Conservation (phyloP, 257 asterid species). For the Linaria vulgaris region DNA sequence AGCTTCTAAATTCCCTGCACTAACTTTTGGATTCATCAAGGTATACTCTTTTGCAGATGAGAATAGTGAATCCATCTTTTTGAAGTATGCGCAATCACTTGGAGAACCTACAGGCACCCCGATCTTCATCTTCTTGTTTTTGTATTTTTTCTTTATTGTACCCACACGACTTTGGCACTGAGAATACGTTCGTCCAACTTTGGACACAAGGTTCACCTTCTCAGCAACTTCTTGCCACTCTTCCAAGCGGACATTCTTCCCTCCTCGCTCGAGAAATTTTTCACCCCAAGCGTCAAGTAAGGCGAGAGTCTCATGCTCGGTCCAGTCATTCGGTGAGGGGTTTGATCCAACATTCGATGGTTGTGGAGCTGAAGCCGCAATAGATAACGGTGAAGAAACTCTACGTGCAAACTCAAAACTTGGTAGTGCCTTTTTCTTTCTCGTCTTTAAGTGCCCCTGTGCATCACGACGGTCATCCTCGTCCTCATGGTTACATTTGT, state of each 20-base stretch:
- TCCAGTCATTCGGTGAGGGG: conserved; percentile 89
- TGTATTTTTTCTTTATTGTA: conserved; percentile 88
- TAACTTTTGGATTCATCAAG: conserved; percentile 59
- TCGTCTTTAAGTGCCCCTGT: conserved; percentile 54
- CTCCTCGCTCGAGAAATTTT: conserved; percentile 74
- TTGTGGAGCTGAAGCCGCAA: conserved; percentile 39
- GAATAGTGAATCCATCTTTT: conserved; percentile 70
- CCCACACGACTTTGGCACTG: conserved; percentile 92
- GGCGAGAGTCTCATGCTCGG: conserved; percentile 72
- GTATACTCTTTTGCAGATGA: conserved; percentile 66
- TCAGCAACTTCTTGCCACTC: conserved; percentile 97
- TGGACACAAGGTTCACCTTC: conserved; percentile 67
- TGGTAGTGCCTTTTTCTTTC: conserved; percentile 38
- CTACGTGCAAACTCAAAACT: conserved; percentile 87
- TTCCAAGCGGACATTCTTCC: conserved; percentile 87
- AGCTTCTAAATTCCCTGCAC: conserved; percentile 65
- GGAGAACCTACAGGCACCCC: conserved; percentile 29
- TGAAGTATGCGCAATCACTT: conserved; percentile 75
- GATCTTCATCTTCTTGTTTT: conserved; percentile 71
- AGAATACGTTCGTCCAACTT: conserved; percentile 72
- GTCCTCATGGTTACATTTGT: conserved; percentile 33
- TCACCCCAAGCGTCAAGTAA: conserved; percentile 88
- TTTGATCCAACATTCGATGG: conserved; percentile 68
- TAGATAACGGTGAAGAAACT: conserved; percentile 42
- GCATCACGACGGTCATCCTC: conserved; percentile 39